Evolutionary conservation across 495 filamentous ascomycete genomes (phyloP).

Genomic region (Amniculicola lignicola): DNA sequence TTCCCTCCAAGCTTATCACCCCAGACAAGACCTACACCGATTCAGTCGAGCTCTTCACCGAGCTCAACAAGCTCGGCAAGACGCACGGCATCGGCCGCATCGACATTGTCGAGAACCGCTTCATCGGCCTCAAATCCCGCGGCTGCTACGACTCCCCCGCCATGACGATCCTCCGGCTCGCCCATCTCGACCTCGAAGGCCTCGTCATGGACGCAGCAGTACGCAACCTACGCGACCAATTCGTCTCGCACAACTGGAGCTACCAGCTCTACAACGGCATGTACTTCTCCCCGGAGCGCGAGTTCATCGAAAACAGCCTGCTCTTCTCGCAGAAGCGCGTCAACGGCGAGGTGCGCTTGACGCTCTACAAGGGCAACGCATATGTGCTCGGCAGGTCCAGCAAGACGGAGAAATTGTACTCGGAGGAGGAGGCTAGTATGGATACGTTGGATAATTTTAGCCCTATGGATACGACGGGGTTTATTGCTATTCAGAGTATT

Average conservation of each 20-base stretch:
- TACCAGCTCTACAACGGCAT: slow-evolving; percentile 73
- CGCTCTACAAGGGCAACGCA: slow-evolving; percentile 73
- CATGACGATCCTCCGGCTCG: slow-evolving; percentile 68
- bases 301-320: slow-evolving; percentile 73
- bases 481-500: slow-evolving; percentile 79
- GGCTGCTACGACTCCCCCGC: slow-evolving; percentile 87
- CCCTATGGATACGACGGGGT: slow-evolving; percentile 70
- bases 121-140: slow-evolving; percentile 80
- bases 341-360: slow-evolving; percentile 59
- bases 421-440: slow-evolving; percentile 76
- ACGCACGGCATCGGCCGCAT: slow-evolving; percentile 79
- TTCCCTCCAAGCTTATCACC: slow-evolving; percentile 68
- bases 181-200: slow-evolving; percentile 81
- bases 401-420: slow-evolving; percentile 83
- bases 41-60: slow-evolving; percentile 73
- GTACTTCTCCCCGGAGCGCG: slow-evolving; percentile 77
- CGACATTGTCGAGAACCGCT: slow-evolving; percentile 90
- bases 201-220: slow-evolving; percentile 82
- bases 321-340: slow-evolving; percentile 65
- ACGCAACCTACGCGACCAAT: slow-evolving; percentile 78
- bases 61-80: slow-evolving; percentile 73
- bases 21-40: slow-evolving; percentile 67
- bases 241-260: slow-evolving; percentile 67
- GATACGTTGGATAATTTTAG: slow-evolving; percentile 80
- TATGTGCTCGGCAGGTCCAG: slow-evolving; percentile 71